phyloP scores from a whole-genome alignment of 164 flowering plant genomes.

The Magnolia sinica region DNA sequence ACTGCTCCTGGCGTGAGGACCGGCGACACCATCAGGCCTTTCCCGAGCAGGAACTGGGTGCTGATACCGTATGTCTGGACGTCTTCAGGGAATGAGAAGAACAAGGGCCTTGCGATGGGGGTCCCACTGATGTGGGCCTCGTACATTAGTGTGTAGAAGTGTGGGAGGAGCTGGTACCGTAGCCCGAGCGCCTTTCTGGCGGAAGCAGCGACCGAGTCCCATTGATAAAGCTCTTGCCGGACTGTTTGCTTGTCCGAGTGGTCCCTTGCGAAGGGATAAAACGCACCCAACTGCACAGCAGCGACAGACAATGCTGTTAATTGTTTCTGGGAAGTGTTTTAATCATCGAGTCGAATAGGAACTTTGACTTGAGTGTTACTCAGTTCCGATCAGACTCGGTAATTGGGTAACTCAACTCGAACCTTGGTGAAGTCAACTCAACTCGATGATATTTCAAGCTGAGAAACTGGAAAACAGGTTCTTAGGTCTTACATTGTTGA shows the following conservation, averaged over 20 bases:
- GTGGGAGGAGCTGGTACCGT: constrained; percentile 48
- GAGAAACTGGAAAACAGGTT: too few species aligned
- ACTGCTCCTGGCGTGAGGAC: constrained; percentile 45
- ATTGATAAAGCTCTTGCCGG: constrained; percentile 72
- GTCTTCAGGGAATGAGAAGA: constrained; percentile 77
- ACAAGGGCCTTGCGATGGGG: constrained; percentile 71
- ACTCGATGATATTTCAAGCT: too few species aligned
- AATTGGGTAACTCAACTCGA: too few species aligned
- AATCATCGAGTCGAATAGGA: background rate
- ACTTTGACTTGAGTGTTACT: background rate
- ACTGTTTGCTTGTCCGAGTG: constrained; percentile 41
- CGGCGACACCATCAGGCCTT: constrained; percentile 70
- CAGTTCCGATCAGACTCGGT: too few species aligned
- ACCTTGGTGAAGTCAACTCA: too few species aligned
- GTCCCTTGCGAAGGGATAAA: constrained; percentile 79
- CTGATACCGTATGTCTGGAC: constrained; percentile 45
- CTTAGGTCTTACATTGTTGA: too few species aligned
- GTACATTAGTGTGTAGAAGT: constrained; percentile 67
- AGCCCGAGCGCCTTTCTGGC: constrained; percentile 47
- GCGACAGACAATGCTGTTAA: background rate
- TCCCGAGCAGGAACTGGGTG: constrained; percentile 68
- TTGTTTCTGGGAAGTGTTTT: background rate
- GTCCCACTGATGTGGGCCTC: constrained; percentile 58
- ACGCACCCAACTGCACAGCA: constrained; percentile 66
- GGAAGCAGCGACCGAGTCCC: constrained; percentile 65